Evolutionary conservation across 192 early-diverging fungal genomes (phyloP).

Genomic region (Coemansia sp.): DNA sequence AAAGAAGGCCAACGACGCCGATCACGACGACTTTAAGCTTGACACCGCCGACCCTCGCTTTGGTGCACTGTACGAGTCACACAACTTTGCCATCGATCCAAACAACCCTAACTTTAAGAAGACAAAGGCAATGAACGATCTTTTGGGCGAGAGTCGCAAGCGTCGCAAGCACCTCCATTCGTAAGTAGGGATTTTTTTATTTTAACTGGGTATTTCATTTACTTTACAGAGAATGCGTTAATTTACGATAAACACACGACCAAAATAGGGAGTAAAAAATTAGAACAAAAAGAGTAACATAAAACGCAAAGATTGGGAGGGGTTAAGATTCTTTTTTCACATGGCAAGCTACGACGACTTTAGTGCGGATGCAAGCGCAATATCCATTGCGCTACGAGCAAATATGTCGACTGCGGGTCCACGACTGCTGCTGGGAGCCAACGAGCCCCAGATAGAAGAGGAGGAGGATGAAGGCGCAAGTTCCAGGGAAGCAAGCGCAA

Average conservation of each 20-base stretch:
- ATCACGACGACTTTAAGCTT: conserved; percentile 81
- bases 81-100: conserved; percentile 94
- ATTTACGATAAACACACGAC: not conserved
- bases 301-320: not conserved
- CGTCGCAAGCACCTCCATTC: conserved; percentile 30
- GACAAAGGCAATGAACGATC: conserved; percentile 54
- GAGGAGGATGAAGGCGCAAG: conserved; percentile 21
- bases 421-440: not conserved
- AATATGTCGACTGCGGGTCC: conserved; percentile 1
- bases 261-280: not conserved
- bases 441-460: conserved; percentile 39
- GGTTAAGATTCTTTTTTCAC: not conserved
- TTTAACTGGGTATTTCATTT: not conserved
- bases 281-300: not conserved
- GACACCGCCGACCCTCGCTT: conserved; percentile 87
- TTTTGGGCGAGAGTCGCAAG: conserved; percentile 47
- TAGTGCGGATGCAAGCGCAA: conserved; percentile 1
- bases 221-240: not conserved
- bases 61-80: conserved; percentile 70
- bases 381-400: not conserved
- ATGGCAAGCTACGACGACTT: not conserved
- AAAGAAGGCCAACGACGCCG: conserved; percentile 54
- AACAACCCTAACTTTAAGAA: conserved; percentile 83
- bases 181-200: not conserved
- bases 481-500: conserved; percentile 17